Percentiles rank a stretch among this genome's conserved stretches.
Conservation (phyloP, 371 early-diverging fungal species). For the Apophysomyces sp. region DNA sequence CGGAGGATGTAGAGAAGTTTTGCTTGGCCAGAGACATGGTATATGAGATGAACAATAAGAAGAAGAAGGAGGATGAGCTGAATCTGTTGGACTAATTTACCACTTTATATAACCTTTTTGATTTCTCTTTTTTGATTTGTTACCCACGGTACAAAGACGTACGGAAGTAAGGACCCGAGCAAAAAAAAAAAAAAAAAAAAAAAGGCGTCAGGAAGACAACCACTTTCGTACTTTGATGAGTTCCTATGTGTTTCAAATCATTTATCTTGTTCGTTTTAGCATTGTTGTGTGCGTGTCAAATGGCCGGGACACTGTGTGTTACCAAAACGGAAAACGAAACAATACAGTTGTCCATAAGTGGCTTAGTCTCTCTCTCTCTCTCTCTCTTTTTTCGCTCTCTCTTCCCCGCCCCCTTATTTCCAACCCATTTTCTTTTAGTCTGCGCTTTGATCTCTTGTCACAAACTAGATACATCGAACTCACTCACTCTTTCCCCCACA, state of each 20-base stretch:
- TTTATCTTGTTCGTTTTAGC: neutral
- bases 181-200: neutral
- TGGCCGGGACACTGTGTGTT: neutral
- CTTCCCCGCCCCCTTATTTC: no score
- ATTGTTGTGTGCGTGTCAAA: neutral
- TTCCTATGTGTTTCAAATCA: neutral
- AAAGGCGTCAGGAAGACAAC: neutral
- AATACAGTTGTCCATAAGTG: neutral
- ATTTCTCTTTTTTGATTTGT: neutral
- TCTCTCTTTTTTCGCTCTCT: no score
- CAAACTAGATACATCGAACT: neutral
- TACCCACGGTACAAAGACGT: neutral
- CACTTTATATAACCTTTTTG: neutral
- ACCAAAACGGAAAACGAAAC: neutral
- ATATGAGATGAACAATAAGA: neutral
- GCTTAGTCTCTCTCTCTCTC: neutral
- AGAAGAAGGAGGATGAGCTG: neutral
- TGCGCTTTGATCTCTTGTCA: neutral
- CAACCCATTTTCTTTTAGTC: no score
- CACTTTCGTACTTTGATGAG: neutral
- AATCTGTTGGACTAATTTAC: neutral
- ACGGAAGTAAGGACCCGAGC: neutral
- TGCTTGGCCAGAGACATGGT: constrained; percentile 68
- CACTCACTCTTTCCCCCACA: neutral
- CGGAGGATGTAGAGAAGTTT: constrained; percentile 62